phyloP scores from a whole-genome alignment of 164 flowering plant genomes.

The Chimonanthus praecox region DNA sequence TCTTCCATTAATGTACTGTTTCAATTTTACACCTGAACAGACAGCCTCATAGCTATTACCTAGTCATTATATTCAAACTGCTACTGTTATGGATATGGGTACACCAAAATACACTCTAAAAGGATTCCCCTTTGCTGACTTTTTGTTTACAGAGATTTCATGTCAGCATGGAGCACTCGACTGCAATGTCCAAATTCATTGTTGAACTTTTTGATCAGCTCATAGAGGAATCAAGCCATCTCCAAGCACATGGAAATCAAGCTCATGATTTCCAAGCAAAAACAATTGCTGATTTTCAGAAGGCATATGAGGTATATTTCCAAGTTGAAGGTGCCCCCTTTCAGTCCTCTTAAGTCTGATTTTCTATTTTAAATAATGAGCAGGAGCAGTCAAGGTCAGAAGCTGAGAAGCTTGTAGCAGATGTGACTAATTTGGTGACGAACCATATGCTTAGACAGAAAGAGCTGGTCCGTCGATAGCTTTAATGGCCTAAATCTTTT shows the following conservation, averaged over 20 bases:
- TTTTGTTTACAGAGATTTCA: conserved; percentile 49
- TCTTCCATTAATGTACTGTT: too few relatives aligned
- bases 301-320: conserved; percentile 43
- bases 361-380: background rate
- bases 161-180: conserved; percentile 39
- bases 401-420: conserved; percentile 76
- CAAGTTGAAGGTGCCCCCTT: background rate
- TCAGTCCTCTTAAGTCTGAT: too few relatives aligned
- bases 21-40: too few relatives aligned
- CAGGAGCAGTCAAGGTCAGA: conserved; percentile 83
- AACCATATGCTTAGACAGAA: conserved; percentile 61
- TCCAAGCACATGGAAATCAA: conserved; percentile 40
- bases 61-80: too few relatives aligned
- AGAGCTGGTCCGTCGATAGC: conserved; percentile 52
- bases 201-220: conserved; percentile 49
- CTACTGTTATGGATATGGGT: too few relatives aligned
- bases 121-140: too few relatives aligned
- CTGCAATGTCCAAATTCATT: conserved; percentile 45
- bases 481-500: background rate
- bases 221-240: conserved; percentile 44
- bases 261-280: conserved; percentile 45
- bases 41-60: too few relatives aligned
- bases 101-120: too few relatives aligned
- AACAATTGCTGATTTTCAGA: conserved; percentile 65
- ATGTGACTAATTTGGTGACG: conserved; percentile 54